phyloP scores from a whole-genome alignment of 2,329 filamentous ascomycete species.

The Neurospora sp. region DNA sequence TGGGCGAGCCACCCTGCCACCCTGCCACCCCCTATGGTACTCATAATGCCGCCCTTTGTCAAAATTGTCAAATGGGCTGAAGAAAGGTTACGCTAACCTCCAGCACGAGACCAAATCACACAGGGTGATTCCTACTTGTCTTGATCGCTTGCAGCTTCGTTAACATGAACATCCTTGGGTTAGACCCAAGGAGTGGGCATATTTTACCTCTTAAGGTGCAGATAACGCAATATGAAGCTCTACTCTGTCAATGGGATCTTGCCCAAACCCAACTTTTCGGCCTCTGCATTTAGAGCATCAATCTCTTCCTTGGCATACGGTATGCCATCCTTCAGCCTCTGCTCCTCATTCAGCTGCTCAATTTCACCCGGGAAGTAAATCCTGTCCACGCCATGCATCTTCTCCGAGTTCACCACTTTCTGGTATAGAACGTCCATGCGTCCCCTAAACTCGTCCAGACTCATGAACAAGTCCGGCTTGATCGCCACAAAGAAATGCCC shows the following conservation, averaged over 20 bases:
- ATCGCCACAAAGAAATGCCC: constrained; percentile 66
- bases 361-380: constrained; percentile 55
- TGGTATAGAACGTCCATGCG: constrained; percentile 48
- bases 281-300: constrained; percentile 45
- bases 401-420: constrained; percentile 42
- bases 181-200: not conserved
- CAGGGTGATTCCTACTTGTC: not conserved
- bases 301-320: constrained; percentile 48
- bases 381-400: constrained; percentile 43
- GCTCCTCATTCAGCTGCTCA: constrained; percentile 43
- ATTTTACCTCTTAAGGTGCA: not conserved
- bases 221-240: not conserved
- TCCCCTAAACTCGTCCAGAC: constrained; percentile 55
- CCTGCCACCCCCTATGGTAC: not conserved
- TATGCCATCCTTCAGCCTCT: constrained; percentile 45
- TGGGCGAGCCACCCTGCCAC: not conserved
- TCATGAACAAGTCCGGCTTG: constrained; percentile 67
- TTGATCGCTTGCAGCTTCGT: not conserved
- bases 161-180: not conserved
- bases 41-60: not conserved
- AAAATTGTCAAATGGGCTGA: not conserved
- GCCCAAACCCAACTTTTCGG: constrained; percentile 30
- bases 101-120: not conserved
- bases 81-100: not conserved
- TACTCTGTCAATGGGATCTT: constrained; percentile 1